Evolutionary conservation across 148 eudicot species (phyloP).

Genomic region (Arbutus unedo): DNA sequence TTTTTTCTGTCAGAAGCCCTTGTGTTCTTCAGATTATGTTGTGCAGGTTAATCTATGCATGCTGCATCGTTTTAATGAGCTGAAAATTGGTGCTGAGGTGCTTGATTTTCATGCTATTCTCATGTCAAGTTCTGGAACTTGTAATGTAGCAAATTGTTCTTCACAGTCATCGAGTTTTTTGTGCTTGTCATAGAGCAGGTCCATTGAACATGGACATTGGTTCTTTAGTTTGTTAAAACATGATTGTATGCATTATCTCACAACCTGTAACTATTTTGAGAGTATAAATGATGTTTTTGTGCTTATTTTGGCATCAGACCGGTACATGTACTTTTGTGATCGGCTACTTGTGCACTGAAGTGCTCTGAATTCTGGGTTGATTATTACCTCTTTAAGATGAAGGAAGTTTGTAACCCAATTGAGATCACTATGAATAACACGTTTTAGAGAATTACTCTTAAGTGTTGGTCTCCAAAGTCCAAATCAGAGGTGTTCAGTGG

Average conservation of each 20-base stretch:
- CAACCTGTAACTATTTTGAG: background rate
- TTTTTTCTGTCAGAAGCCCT: background rate
- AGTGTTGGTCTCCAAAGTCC: background rate
- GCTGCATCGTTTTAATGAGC: background rate
- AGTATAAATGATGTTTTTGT: background rate
- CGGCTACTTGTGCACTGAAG: background rate
- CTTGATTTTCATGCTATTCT: background rate
- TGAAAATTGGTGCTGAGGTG: background rate
- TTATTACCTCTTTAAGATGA: background rate
- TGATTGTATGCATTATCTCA: background rate
- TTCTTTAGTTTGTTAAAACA: background rate
- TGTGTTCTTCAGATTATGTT: background rate
- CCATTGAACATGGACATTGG: background rate
- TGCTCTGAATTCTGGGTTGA: constrained; percentile 5
- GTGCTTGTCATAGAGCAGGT: background rate
- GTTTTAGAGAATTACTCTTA: background rate
- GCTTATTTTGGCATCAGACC: background rate
- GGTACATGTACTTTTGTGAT: background rate
- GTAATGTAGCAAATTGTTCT: background rate
- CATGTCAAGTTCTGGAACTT: background rate
- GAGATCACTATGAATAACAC: background rate
- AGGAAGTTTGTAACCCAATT: background rate
- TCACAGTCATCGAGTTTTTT: background rate
- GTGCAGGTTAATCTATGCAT: background rate
- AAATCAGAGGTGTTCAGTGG: background rate